Evolutionary conservation across 768 basidiomycete genomes (phyloP), one percentile per base, ranked within the genome.

Genomic region (Gloeostereum incarnatum): DNA sequence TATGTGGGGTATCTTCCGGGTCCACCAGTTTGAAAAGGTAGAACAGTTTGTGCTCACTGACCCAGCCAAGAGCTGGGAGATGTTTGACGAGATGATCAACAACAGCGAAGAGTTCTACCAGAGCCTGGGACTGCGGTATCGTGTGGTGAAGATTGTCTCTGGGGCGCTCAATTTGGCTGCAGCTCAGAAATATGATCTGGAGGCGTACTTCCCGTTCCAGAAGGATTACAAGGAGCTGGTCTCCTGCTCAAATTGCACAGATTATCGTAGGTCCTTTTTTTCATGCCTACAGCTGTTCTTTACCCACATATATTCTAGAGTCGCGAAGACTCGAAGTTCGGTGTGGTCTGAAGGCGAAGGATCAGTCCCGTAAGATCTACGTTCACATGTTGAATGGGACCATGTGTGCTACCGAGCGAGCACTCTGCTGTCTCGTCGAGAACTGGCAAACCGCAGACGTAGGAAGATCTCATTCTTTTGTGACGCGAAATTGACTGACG

Each of bases 341-440:
- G 31, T 91, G 91, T 53, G 96, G 96, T 6, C 67, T 93, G 57
- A 96, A 93, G 62, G 68, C 71, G 43, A 87, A 89, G 51, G 92
- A 92, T 21, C 90, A 97, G 53, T 70, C 85, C 36, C 76, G 86
- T 42, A 93, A 97, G 55, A 64, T 91, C 4, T 98, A 97, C 61
- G 93, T 96, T 4, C 96, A 99, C 68, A 99, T 99, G 96, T 65
- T 99, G 53, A 99, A 99, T 58, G 94, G 91, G 24, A 99, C 96
- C 3, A 72, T 99, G 31, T 96, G 92, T 50, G 96, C 96, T 1
- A 98, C 96, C 1, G 89, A 94, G 62, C 87, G 96, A 26, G 89
- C 96, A 1, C 66, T 98, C 14, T 98, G 94, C 61, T 98, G 96
- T 60, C 51, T 99, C 40, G 93, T 91, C n/a, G 96, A 99, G 65